A percentile compares a stretch with the other conserved stretches of the same genome.
Conservation (phyloP, 2,329 filamentous ascomycete species). For the Aspergillus sp. region DNA sequence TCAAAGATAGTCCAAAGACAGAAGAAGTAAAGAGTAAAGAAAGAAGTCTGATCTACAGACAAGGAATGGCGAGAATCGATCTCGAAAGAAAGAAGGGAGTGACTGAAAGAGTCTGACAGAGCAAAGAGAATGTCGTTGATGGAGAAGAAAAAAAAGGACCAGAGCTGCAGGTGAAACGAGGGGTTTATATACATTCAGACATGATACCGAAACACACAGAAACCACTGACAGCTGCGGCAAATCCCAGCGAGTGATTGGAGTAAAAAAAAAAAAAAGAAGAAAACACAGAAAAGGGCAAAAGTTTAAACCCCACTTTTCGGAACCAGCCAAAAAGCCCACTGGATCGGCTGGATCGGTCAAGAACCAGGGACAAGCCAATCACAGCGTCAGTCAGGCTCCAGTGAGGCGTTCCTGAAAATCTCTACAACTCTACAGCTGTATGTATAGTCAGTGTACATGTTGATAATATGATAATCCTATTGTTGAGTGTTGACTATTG, state of each 20-base stretch:
- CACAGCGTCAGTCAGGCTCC: no score
- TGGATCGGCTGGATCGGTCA: no score
- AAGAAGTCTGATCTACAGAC: conserved; percentile 18
- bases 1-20: neutral
- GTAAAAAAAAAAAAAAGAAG: conserved; percentile 2
- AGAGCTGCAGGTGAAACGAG: neutral
- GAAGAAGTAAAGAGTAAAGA: neutral
- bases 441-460: no score
- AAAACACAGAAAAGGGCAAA: neutral
- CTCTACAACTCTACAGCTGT: no score
- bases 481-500: no score
- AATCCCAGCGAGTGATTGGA: neutral
- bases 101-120: conserved; percentile 6
- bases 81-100: conserved; percentile 14
- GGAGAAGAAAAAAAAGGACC: conserved; percentile 2
- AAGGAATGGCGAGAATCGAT: conserved; percentile 19
- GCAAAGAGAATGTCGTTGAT: conserved; percentile 16
- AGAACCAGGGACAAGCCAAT: no score
- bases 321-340: no score
- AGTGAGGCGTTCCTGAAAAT: no score
- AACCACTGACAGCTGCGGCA: no score
- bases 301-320: neutral
- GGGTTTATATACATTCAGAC: conserved; percentile 3
- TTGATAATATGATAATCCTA: no score
- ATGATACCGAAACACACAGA: neutral